Evolutionary conservation across 2,329 filamentous ascomycete species (phyloP), one percentile per base, ranked within the genome.

Genomic region (Metarhizium brunneum): DNA sequence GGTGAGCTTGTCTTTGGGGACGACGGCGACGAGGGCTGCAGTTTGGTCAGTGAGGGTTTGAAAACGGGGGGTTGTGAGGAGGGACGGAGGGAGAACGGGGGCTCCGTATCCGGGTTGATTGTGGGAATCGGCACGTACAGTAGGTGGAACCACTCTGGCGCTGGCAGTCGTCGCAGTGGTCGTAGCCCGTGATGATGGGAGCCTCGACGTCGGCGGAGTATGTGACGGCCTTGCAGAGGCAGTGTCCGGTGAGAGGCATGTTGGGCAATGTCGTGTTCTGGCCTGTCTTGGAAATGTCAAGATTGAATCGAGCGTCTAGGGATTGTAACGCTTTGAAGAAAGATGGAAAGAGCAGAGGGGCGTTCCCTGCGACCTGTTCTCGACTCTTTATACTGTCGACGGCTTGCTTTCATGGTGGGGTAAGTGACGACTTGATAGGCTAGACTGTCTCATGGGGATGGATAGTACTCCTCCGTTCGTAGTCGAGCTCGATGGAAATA

Each of bases 111-210:
- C 32, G 10, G 47, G 20, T 48, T 40, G 36, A 25, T 3, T 16
- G 49, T 29, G 18, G n/a, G 18, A 40, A 50, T 32, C 13, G 32
- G 47, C 4, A 66, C 79, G 60, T 70, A 84, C 81, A 87, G 70
- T 87, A 87, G 56, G 84, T 86, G 18, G 83, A 86, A 60, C 84
- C 84, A 52, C 72, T 80, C 72, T 87, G 84, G 65, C 84, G 83
- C 72, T 87, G 84, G 77, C 84, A 87, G 71, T 87, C 84, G 66
- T 87, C 84, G 65, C 84, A 87, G 75, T 87, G 84, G 67, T 87
- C 86, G 68, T 87, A 87, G 60, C 79, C 84, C 53, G 80, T 81
- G 68, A 80, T 47, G 54, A 80, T 65, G 54, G 78, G 78, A 51
- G 69, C 72, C 30, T 80, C 78, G 57, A 78, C 69, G 67, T 79